phyloP scores from a whole-genome alignment of 129 eudicot species.

The Deinandra increscens region DNA sequence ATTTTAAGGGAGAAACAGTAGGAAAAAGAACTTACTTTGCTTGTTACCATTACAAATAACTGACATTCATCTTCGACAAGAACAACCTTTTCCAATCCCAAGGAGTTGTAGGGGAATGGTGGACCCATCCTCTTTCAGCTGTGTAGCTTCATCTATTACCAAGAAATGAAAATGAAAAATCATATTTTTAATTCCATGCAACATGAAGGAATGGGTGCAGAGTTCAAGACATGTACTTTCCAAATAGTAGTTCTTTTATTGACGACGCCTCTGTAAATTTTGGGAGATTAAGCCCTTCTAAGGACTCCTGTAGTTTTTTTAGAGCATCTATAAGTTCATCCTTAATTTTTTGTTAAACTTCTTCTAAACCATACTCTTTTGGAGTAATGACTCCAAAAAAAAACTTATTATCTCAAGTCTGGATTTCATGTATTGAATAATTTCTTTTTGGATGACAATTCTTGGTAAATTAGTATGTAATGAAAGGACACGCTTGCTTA shows the following conservation, averaged over 20 bases:
- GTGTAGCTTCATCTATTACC: slow-evolving; percentile 53
- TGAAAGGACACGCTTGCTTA: too few relatives aligned
- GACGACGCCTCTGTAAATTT: slow-evolving; percentile 4
- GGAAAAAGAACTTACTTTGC: too few relatives aligned
- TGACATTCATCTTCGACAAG: slow-evolving; percentile 51
- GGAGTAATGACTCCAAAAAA: too few relatives aligned
- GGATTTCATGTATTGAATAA: too few relatives aligned
- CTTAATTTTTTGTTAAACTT: too few relatives aligned
- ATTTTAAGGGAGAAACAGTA: too few relatives aligned
- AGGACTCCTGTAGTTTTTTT: too few relatives aligned
- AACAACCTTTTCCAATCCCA: slow-evolving; percentile 38
- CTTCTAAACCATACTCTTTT: too few relatives aligned
- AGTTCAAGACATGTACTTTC: slow-evolving; percentile 48
- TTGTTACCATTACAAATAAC: slow-evolving; percentile 46
- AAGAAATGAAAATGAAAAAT: slow-evolving; percentile 27
- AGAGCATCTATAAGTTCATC: too few relatives aligned
- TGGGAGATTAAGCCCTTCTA: slow-evolving; percentile 43
- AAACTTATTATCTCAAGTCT: too few relatives aligned
- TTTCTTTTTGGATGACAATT: too few relatives aligned
- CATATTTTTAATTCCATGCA: slow-evolving; percentile 32
- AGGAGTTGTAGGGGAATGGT: slow-evolving; percentile 44
- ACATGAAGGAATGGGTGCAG: slow-evolving; percentile 57
- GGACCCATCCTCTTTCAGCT: slow-evolving; percentile 44
- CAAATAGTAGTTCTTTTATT: slow-evolving; percentile 42
- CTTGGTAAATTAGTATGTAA: too few relatives aligned